phyloP scores from a whole-genome alignment of 257 asterid genomes.

The Forsythia viridissima region DNA sequence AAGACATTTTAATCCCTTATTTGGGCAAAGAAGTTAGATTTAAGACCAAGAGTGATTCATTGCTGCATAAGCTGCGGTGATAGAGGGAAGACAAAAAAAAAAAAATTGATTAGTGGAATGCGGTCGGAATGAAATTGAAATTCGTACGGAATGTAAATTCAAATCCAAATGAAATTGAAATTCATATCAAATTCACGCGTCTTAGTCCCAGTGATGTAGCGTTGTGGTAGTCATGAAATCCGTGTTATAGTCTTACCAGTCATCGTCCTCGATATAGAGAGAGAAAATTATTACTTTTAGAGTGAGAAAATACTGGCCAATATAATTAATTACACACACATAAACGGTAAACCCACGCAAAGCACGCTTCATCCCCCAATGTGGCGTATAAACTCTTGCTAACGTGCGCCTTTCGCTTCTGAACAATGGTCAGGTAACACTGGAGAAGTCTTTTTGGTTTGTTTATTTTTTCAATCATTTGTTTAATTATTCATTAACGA shows the following conservation, averaged over 20 bases:
- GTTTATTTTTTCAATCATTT: background rate
- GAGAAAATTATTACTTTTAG: conserved; percentile 12
- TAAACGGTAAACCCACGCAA: conserved; percentile 1
- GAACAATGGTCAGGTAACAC: conserved; percentile 3
- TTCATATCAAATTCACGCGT: conserved; percentile 59
- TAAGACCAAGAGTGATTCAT: conserved; percentile 23
- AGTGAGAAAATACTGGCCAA: conserved; percentile 8
- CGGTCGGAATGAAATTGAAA: conserved; percentile 70
- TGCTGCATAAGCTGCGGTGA: conserved; percentile 55
- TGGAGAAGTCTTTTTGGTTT: background rate
- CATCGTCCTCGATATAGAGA: conserved; percentile 28
- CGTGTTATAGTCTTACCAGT: conserved; percentile 37
- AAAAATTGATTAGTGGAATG: conserved; percentile 29
- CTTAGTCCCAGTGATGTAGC: conserved; percentile 20
- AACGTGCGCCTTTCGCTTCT: conserved; percentile 3
- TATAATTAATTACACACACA: background rate
- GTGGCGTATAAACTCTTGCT: conserved; percentile 27
- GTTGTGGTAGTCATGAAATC: conserved; percentile 39
- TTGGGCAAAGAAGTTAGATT: background rate
- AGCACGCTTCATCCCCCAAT: conserved; percentile 9
- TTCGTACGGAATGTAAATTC: conserved; percentile 34
- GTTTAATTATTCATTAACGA: background rate
- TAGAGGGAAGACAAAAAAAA: conserved; percentile 20
- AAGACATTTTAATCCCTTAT: no score
- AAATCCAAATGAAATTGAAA: conserved; percentile 41